These are phyloP conservation scores for Helotiales sp. DNA, from an alignment of 2,329 filamentous ascomycete genomes.

Conservation along the genomic window DNA sequence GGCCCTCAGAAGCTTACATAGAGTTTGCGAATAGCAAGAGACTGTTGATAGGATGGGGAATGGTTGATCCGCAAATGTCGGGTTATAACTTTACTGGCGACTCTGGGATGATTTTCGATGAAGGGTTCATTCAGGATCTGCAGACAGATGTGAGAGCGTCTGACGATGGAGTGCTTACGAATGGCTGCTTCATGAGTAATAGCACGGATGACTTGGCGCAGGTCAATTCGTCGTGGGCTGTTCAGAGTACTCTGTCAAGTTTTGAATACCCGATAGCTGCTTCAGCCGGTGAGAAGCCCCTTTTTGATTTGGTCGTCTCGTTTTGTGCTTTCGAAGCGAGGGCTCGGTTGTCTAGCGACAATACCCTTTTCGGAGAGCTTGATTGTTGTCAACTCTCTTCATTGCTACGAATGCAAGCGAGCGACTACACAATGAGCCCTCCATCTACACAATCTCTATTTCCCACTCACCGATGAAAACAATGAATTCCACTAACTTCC, in stretches of 20 bases:
- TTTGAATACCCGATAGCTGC: conserved; percentile 39
- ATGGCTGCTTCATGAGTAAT: conserved; percentile 59
- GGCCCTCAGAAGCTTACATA: conserved; percentile 65
- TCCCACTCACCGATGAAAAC: too few species aligned
- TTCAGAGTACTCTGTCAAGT: conserved; percentile 41
- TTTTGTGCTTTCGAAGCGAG: not conserved
- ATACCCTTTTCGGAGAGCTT: not conserved
- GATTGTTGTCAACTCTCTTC: not conserved
- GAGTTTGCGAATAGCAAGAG: conserved; percentile 59
- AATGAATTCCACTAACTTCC: too few species aligned
- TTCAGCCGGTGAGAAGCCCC: conserved; percentile 27
- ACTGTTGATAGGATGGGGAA: conserved; percentile 60
- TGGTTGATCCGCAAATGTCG: conserved; percentile 60
- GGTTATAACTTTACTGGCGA: conserved; percentile 61
- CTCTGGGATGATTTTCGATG: conserved; percentile 55
- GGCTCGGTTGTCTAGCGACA: conserved; percentile 4
- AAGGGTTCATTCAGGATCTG: conserved; percentile 49
- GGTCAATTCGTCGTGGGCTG: conserved; percentile 60
- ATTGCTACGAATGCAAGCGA: not conserved
- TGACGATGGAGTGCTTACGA: conserved; percentile 49
- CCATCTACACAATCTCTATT: not conserved
- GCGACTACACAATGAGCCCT: not conserved
- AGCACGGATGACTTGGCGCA: conserved; percentile 48
- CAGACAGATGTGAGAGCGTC: conserved; percentile 43
- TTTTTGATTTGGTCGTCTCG: not conserved